These are phyloP conservation scores for Serendipita sp. DNA, from an alignment of 768 basidiomycete genomes.

Conservation along the genomic window DNA sequence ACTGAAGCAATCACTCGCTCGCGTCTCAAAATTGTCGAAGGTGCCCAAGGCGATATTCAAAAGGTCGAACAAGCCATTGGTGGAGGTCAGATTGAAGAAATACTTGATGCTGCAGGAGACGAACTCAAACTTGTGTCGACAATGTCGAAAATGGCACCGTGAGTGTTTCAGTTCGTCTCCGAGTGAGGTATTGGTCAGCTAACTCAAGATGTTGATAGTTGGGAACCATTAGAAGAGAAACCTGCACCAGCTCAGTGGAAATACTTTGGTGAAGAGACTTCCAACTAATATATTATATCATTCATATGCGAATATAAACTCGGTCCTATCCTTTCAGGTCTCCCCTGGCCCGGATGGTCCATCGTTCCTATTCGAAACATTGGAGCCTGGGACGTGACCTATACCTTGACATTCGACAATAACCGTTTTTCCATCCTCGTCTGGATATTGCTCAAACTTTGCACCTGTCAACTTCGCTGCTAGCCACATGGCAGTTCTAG, in stretches of 20 bases:
- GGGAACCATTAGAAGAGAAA: neutral
- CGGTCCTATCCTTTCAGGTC: neutral
- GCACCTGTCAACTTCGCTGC: constrained; percentile 53
- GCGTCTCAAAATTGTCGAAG: neutral
- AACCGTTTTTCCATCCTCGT: constrained; percentile 26
- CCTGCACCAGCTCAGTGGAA: neutral
- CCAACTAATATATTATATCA: neutral
- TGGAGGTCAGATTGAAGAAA: constrained; percentile 1
- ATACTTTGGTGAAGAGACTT: constrained; percentile 3
- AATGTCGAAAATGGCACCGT: neutral
- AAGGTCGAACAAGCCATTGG: constrained; percentile 3
- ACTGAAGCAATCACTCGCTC: neutral
- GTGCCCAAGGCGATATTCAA: neutral
- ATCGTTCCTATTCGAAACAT: neutral
- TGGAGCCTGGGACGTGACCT: neutral
- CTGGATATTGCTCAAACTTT: constrained; percentile 30
- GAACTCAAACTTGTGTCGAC: neutral
- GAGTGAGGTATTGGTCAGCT: neutral
- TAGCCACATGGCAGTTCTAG: constrained; percentile 53
- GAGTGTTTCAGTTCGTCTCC: neutral
- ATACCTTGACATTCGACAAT: constrained; percentile 16
- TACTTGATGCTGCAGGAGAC: neutral
- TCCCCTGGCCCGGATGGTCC: neutral
- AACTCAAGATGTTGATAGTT: neutral
- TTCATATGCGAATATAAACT: neutral